Base-by-base conservation (phyloP, 768 basidiomycete species). In the Xanthoconium purpureum region DNA sequence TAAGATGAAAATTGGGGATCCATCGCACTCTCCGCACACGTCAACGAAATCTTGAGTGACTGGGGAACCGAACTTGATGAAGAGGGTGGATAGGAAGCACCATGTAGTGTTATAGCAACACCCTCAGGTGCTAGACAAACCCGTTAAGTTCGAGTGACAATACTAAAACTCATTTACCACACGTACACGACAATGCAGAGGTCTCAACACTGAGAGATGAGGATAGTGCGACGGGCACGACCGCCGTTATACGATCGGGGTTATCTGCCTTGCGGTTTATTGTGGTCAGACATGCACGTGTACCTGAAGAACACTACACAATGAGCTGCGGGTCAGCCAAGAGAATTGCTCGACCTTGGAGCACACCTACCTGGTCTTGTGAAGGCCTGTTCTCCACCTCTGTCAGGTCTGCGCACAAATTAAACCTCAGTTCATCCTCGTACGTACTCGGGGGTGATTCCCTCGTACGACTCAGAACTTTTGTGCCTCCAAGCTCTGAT, bases 361-460 rank as follows among this genome's bases (percentile, higher is more conserved):
- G 73, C 81, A 61, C 66, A 91, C 91, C 81, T 91, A 91, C 91
- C 81, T 91, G 89, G 73, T 94, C 91, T 30, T 69, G 64, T 3
- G 80, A 74, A 30, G 77, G 61, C 18, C 85, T 73, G 35, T 65
- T 78, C 32, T 81, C 78, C 58, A 77, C 66, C 28, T 50, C 60
- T 46, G 75, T 66, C 54, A 93, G 67, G 52, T 87, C 84, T 15
- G 70, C 77, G 64, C 91, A 94, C 38, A 93, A 63, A 67, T 91
- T 75, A 64, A 92, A 87, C 57, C 77, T 74, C 12, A 91, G 69
- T 15, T 77, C 75, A 59, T 91, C 85, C 9, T 78, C 54, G 64
- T 78, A 83, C 12, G 64, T 74, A n/a, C 79, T 86, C 30, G 91
- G 91, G 5, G 88, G 89, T 32, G 80, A 77, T 10, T 78, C 70